Percentiles rank a stretch among this genome's conserved stretches.
Conservation (phyloP, 805 yeast species). For the Pichia cabralensis region DNA sequence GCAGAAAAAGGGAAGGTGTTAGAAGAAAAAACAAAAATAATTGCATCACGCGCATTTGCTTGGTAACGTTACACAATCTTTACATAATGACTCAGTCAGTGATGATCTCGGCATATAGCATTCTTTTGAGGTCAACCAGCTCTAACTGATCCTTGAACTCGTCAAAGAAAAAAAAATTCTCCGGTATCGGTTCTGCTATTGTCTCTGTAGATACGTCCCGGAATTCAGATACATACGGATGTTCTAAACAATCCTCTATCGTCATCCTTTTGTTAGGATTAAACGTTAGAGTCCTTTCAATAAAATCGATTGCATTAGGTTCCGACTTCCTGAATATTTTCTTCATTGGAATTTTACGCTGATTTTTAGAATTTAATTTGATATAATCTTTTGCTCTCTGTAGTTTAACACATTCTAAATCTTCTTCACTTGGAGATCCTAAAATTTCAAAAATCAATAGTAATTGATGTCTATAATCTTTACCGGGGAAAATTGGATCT, state of each 20-base stretch:
- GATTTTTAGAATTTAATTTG: constrained; percentile 29
- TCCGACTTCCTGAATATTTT: constrained; percentile 40
- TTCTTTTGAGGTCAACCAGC: constrained; percentile 39
- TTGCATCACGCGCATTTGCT: no score
- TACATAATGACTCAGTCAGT: constrained; percentile 15
- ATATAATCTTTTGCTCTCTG: constrained; percentile 73
- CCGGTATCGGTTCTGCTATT: constrained; percentile 39
- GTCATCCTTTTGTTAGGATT: constrained; percentile 76
- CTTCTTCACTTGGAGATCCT: constrained; percentile 69
- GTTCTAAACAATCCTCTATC: constrained; percentile 72
- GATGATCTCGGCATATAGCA: constrained; percentile 45
- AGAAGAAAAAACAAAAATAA: no score
- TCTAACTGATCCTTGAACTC: constrained; percentile 40
- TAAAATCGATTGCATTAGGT: constrained; percentile 46
- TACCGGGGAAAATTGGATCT: constrained; percentile 65
- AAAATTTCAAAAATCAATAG: constrained; percentile 55
- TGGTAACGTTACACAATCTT: no score
- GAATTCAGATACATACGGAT: constrained; percentile 62
- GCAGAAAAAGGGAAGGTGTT: no score
- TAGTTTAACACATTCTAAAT: constrained; percentile 61
- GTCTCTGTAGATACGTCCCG: constrained; percentile 73
- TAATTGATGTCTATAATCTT: constrained; percentile 61
- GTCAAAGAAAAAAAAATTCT: constrained; percentile 48
- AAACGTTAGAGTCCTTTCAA: constrained; percentile 67
- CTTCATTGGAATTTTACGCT: constrained; percentile 48